Evolutionary conservation across 306 rosid genomes (phyloP), one percentile per base, ranked within the genome.

Genomic region (Cucumis sativus): DNA sequence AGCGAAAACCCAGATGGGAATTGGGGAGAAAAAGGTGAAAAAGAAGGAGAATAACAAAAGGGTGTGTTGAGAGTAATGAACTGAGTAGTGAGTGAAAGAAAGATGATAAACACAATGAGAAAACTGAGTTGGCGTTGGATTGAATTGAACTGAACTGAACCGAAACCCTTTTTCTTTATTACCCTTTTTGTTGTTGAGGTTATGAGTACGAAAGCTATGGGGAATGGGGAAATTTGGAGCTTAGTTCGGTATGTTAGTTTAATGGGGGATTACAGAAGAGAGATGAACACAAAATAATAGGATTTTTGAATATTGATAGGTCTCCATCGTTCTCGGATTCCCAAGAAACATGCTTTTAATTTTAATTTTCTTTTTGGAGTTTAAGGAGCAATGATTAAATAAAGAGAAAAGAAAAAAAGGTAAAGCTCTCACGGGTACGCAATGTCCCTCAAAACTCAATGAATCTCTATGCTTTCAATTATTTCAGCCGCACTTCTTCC

Each of bases 231-330:
- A 47, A 11, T 69, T 68, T 77, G 66, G 77, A 51, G 62, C 15
- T 35, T 77, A 30, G 77, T 78, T 68, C 30, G 77, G 77, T 80
- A 17, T 64, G 54, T 78, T 81, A n/a, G 80, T 40, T 76, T 67
- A 72, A 72, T 72, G 57, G 77, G 39, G 39, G 76, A 72, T 72
- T 70, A 66, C 71, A 61, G 41, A 67, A 69, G 40, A 51, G 3
- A 20, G 21, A 8, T 37, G 56, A 47, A 51, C 56, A 51, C 57
- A 16, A 52, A 9, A 47, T 0, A 47, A 47, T 3, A 11, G 3
- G 52, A 5, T 3, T 12, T 47, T 47, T 47, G 57, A 52, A 52
- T 52, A 14, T 15, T 52, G 57, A 52, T 16, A 16, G 74, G 54
- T 67, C 57, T 41, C 57, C 11, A 20, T 69, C 54, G 5, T 41